phyloP scores from a whole-genome alignment of 1,284 basidiomycete genomes.

The Ganoderma lucidum region DNA sequence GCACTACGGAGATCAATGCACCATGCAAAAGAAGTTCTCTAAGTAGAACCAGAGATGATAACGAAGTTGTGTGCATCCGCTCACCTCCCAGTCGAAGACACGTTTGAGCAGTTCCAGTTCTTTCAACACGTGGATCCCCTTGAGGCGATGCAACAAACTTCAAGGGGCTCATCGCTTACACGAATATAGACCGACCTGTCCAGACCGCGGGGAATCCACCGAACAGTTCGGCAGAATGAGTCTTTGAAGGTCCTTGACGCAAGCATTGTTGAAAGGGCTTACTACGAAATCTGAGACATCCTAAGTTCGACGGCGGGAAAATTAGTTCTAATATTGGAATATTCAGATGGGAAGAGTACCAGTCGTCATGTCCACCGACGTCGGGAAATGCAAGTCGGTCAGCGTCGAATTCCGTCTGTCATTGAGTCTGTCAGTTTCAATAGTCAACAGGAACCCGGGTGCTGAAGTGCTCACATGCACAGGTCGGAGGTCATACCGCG shows the following conservation, averaged over 20 bases:
- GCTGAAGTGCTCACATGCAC: neutral
- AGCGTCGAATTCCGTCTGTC: neutral
- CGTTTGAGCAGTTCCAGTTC: neutral
- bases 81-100: neutral
- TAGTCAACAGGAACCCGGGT: neutral
- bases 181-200: neutral
- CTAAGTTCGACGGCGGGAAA: neutral
- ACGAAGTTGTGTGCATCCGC: neutral
- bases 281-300: neutral
- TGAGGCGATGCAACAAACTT: neutral
- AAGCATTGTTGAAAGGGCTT: neutral
- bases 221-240: neutral
- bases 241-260: neutral
- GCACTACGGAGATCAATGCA: neutral
- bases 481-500: neutral
- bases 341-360: neutral
- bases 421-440: neutral
- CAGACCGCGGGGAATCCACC: neutral
- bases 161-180: neutral
- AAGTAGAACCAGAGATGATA: neutral
- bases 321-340: neutral
- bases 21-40: neutral
- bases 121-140: neutral
- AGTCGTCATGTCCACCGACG: neutral
- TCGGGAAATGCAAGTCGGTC: neutral